Evolutionary conservation across 1,139 yeast genomes (phyloP).

Genomic region (Protomyces pachydermus): DNA sequence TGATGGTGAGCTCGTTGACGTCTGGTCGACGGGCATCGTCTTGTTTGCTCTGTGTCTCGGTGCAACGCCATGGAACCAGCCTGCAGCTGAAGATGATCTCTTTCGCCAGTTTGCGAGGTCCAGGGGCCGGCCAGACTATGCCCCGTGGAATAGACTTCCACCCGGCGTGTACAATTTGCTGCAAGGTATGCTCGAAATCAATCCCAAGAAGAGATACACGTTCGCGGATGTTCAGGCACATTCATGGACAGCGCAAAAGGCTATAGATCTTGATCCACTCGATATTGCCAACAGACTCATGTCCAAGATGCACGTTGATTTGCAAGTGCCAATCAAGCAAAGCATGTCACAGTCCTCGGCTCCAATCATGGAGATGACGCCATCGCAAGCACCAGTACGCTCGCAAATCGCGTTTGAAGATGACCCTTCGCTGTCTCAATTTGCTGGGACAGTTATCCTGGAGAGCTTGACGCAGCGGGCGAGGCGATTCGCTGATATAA

Average conservation of each 20-base stretch:
- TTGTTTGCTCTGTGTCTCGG: slow-evolving; percentile 57
- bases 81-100: slow-evolving; percentile 42
- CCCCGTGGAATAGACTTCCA: slow-evolving; percentile 53
- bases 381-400: slow-evolving; percentile 1
- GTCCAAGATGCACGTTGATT: slow-evolving; percentile 41
- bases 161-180: slow-evolving; percentile 49
- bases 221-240: slow-evolving; percentile 46
- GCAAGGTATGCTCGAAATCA: slow-evolving; percentile 48
- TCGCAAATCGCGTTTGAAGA: slow-evolving; percentile 31
- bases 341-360: slow-evolving; percentile 1
- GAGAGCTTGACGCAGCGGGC: slow-evolving; percentile 38
- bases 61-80: slow-evolving; percentile 64
- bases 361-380: slow-evolving; percentile 31
- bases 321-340: neutral
- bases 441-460: slow-evolving; percentile 38
- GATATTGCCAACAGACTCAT: slow-evolving; percentile 49
- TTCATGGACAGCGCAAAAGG: slow-evolving; percentile 52
- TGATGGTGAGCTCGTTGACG: slow-evolving; percentile 52
- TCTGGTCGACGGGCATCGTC: slow-evolving; percentile 64
- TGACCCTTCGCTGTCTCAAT: slow-evolving; percentile 53
- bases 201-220: slow-evolving; percentile 45
- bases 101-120: slow-evolving; percentile 47
- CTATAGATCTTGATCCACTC: slow-evolving; percentile 43
- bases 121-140: slow-evolving; percentile 45
- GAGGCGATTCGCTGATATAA: slow-evolving; percentile 37